phyloP scores from a whole-genome alignment of 768 basidiomycete species.

The Termitomyces sp. region DNA sequence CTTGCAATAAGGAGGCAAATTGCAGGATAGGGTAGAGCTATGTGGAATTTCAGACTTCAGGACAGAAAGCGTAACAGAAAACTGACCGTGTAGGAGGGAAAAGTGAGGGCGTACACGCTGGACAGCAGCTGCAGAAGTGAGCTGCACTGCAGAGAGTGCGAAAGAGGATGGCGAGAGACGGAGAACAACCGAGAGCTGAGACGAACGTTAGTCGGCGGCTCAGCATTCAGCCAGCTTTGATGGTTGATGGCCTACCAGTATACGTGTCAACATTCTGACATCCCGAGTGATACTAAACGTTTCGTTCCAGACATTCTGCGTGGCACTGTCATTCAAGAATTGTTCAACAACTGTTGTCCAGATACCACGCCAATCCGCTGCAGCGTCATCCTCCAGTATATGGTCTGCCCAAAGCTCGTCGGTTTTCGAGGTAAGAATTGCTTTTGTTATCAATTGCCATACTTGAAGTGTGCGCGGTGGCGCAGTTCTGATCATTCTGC shows the following conservation, averaged over 20 bases:
- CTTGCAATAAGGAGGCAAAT: slow-evolving; percentile 85
- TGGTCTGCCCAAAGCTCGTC: slow-evolving; percentile 9
- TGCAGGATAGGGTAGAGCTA: slow-evolving; percentile 74
- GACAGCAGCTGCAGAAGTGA: slow-evolving; percentile 37
- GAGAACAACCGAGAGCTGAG: slow-evolving; percentile 40
- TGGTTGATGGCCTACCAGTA: slow-evolving; percentile 55
- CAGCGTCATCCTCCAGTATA: slow-evolving; percentile 17
- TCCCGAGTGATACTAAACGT: slow-evolving; percentile 62
- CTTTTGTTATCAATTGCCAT: slow-evolving; percentile 49
- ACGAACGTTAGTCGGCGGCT: not conserved
- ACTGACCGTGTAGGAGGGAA: slow-evolving; percentile 50
- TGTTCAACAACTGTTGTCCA: slow-evolving; percentile 60
- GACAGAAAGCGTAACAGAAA: not conserved
- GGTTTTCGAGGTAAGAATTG: slow-evolving; percentile 36
- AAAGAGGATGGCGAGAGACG: slow-evolving; percentile 49
- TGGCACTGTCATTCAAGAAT: slow-evolving; percentile 48
- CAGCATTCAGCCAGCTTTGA: not conserved
- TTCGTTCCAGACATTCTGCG: slow-evolving; percentile 47
- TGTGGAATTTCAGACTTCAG: not conserved
- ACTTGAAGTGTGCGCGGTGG: slow-evolving; percentile 47
- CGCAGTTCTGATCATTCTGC: slow-evolving; percentile 77
- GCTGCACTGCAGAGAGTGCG: slow-evolving; percentile 41
- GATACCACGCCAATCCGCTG: slow-evolving; percentile 53
- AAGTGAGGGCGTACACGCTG: slow-evolving; percentile 61
- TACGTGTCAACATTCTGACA: slow-evolving; percentile 48